Evolutionary conservation across 345 rosid genomes (phyloP).

Genomic region (Dipteronia dyeriana): DNA sequence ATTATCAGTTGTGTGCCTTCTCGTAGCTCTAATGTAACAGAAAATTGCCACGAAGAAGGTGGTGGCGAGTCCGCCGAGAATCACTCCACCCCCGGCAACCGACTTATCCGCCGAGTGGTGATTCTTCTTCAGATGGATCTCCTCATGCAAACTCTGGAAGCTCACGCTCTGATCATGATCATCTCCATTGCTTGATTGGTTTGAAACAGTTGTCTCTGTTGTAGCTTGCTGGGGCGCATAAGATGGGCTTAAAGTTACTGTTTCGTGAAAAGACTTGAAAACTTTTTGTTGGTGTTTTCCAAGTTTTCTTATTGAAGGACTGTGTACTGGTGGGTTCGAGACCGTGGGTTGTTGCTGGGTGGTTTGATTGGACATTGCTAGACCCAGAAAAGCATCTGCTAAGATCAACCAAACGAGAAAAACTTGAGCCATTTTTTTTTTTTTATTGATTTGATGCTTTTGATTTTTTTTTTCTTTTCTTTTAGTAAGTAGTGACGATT

Average conservation of each 20-base stretch:
- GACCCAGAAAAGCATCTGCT: constrained; percentile 28
- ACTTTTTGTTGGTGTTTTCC: constrained; percentile 33
- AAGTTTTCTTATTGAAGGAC: constrained; percentile 43
- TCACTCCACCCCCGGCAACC: constrained; percentile 79
- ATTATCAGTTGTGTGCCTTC: constrained; percentile 43
- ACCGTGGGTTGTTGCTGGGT: background rate
- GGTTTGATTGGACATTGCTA: constrained; percentile 28
- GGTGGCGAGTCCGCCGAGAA: constrained; percentile 73
- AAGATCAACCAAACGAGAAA: constrained; percentile 36
- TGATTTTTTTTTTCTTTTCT: background rate
- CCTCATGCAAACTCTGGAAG: constrained; percentile 23
- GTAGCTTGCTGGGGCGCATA: constrained; percentile 12
- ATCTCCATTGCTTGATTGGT: constrained; percentile 17
- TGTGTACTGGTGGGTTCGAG: constrained; percentile 22
- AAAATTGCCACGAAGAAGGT: constrained; percentile 65
- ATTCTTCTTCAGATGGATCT: constrained; percentile 28
- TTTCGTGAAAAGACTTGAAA: constrained; percentile 1
- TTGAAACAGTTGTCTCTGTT: constrained; percentile 14
- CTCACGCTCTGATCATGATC: constrained; percentile 18
- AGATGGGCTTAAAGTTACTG: constrained; percentile 26
- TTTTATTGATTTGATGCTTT: constrained; percentile 1
- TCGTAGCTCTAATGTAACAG: constrained; percentile 71
- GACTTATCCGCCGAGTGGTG: constrained; percentile 61
- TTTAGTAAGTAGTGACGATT: constrained; percentile 1
- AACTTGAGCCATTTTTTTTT: constrained; percentile 28